These are phyloP conservation scores for Colletotrichum agaves DNA, from an alignment of 2,329 filamentous ascomycete species.

Conservation along the genomic window DNA sequence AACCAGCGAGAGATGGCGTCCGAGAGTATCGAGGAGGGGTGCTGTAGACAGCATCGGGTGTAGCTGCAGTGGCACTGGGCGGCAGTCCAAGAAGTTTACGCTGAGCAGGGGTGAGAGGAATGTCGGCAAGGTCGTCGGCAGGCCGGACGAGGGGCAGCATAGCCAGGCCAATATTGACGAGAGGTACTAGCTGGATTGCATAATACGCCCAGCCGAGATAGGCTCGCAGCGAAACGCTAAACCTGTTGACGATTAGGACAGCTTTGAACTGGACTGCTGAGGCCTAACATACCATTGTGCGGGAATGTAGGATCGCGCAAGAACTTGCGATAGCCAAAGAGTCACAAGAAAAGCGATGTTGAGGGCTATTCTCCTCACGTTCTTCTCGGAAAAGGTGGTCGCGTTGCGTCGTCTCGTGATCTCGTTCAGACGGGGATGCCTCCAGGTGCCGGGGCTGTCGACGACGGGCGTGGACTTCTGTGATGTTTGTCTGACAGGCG, in stretches of 20 bases:
- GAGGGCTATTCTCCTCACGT: slow-evolving; percentile 75
- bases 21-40: slow-evolving; percentile 90
- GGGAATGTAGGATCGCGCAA: slow-evolving; percentile 50
- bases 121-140: slow-evolving; percentile 84
- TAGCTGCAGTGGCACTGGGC: slow-evolving; percentile 70
- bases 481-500: slow-evolving; percentile 56
- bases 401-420: slow-evolving; percentile 84
- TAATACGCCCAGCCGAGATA: slow-evolving; percentile 59
- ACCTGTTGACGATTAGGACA: slow-evolving; percentile 19
- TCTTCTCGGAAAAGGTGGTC: slow-evolving; percentile 81
- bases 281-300: slow-evolving; percentile 51
- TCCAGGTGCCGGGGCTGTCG: slow-evolving; percentile 83
- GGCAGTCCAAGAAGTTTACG: slow-evolving; percentile 85
- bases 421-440: slow-evolving; percentile 88
- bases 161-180: slow-evolving; percentile 78
- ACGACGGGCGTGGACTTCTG: slow-evolving; percentile 45
- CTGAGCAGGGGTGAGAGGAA: slow-evolving; percentile 90
- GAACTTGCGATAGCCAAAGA: slow-evolving; percentile 50
- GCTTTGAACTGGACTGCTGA: neutral
- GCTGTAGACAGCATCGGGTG: slow-evolving; percentile 74
- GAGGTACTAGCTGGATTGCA: slow-evolving; percentile 64
- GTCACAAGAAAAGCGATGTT: slow-evolving; percentile 66
- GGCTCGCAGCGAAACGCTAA: slow-evolving; percentile 27
- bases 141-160: slow-evolving; percentile 77
- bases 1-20: slow-evolving; percentile 73